phyloP scores from a whole-genome alignment of 1,139 yeast genomes.

The Yamadazyma kanchanaburiensis region DNA sequence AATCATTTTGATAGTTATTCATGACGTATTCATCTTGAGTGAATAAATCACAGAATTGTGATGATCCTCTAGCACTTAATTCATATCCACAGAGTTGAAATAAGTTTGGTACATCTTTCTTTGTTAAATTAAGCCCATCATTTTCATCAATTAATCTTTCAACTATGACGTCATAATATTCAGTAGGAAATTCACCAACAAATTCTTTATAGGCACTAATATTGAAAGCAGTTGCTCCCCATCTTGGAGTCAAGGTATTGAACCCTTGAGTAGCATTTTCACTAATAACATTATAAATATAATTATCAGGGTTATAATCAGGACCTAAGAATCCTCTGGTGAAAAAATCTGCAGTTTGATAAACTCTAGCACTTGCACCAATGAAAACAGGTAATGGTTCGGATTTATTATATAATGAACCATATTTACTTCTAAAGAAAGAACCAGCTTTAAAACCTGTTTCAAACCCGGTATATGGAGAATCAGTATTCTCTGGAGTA shows the following conservation, averaged over 20 bases:
- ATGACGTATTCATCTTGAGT: constrained; percentile 46
- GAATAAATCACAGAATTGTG: constrained; percentile 51
- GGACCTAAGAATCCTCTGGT: constrained; percentile 27
- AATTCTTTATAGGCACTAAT: constrained; percentile 8
- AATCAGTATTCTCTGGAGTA: constrained; percentile 20
- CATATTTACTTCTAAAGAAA: constrained; percentile 27
- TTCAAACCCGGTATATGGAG: constrained; percentile 24
- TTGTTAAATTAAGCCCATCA: constrained; percentile 36
- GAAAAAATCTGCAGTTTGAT: constrained; percentile 27
- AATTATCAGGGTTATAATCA: constrained; percentile 14
- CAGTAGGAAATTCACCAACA: constrained; percentile 15
- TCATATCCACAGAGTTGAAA: constrained; percentile 53
- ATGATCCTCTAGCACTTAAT: constrained; percentile 44
- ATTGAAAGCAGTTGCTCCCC: constrained; percentile 21
- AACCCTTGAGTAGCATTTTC: constrained; percentile 24
- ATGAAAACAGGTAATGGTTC: constrained; percentile 26
- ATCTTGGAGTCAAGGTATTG: constrained; percentile 28
- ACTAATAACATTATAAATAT: constrained; percentile 19
- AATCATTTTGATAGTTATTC: constrained; percentile 42
- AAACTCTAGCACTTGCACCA: constrained; percentile 30
- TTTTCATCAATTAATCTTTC: constrained; percentile 37
- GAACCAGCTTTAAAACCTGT: constrained; percentile 30
- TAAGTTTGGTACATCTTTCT: constrained; percentile 37
- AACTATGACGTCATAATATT: constrained; percentile 36
- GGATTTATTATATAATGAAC: constrained; percentile 18